These are phyloP conservation scores for Paracoccidioides lutzii DNA, from an alignment of 2,329 filamentous ascomycete genomes.

Conservation along the genomic window DNA sequence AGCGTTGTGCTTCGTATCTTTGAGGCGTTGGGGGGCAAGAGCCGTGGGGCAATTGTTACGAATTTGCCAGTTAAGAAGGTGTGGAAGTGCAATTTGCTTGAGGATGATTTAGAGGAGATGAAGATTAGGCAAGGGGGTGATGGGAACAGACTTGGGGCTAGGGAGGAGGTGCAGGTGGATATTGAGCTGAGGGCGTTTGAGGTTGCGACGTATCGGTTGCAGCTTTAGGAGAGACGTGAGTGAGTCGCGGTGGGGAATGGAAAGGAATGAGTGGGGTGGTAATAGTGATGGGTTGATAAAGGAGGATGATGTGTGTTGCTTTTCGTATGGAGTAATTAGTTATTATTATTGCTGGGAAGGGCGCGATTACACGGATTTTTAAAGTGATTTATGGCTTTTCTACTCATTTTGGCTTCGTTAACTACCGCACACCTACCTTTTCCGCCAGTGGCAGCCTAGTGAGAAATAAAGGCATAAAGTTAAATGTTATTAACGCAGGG, in stretches of 20 bases:
- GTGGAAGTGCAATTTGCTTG: constrained; percentile 73
- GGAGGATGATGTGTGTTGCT: too few species aligned
- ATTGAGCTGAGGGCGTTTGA: constrained; percentile 69
- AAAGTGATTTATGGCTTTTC: too few species aligned
- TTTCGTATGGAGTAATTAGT: too few species aligned
- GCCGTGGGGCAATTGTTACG: constrained; percentile 56
- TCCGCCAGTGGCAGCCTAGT: too few species aligned
- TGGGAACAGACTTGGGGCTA: background rate
- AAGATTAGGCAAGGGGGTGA: constrained; percentile 29
- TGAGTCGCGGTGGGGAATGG: background rate
- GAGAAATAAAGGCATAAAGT: background rate
- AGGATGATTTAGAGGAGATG: constrained; percentile 67
- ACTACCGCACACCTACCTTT: too few species aligned
- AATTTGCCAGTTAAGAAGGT: constrained; percentile 60
- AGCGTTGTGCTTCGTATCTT: constrained; percentile 79
- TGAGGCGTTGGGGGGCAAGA: constrained; percentile 73
- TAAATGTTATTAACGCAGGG: too few species aligned
- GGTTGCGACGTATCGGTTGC: constrained; percentile 65
- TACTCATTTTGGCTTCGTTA: too few species aligned
- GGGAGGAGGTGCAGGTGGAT: constrained; percentile 33
- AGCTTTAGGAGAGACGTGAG: constrained; percentile 26
- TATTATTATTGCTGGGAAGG: too few species aligned
- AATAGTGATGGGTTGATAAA: too few species aligned
- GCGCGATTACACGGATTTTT: too few species aligned
- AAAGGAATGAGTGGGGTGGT: background rate